Percentiles rank a stretch among this genome's conserved stretches.
phyloP scores from a whole-genome alignment of 495 filamentous ascomycete genomes.

The Aspergillus incahuasiensis region DNA sequence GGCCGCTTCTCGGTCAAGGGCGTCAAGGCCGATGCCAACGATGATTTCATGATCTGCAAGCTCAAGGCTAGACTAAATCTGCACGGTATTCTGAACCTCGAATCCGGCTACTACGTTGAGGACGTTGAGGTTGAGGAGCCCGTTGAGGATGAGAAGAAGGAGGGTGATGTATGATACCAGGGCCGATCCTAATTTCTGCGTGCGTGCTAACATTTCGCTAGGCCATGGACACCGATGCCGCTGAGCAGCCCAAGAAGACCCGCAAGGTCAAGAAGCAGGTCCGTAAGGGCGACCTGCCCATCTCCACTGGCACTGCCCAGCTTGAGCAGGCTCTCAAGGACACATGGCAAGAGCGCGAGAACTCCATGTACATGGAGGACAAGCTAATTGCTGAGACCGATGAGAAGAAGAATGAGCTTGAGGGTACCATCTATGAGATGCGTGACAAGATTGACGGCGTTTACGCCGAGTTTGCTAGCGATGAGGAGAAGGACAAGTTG shows the following conservation, averaged over 20 bases:
- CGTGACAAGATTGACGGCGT: slow-evolving; percentile 89
- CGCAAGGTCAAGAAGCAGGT: slow-evolving; percentile 99
- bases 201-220: slow-evolving; percentile 33
- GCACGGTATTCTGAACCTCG: slow-evolving; percentile 93
- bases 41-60: slow-evolving; percentile 99
- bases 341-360: slow-evolving; percentile 69
- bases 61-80: slow-evolving; percentile 97
- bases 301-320: slow-evolving; percentile 75
- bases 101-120: slow-evolving; percentile 96
- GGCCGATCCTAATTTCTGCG: neutral
- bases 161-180: slow-evolving; percentile 62
- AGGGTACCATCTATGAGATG: slow-evolving; percentile 93
- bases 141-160: slow-evolving; percentile 53
- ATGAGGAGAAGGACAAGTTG: slow-evolving; percentile 88
- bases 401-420: slow-evolving; percentile 99
- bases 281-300: slow-evolving; percentile 92
- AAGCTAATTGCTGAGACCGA: slow-evolving; percentile 98
- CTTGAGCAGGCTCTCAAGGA: slow-evolving; percentile 66
- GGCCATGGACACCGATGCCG: slow-evolving; percentile 87
- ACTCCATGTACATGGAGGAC: slow-evolving; percentile 92
- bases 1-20: slow-evolving; percentile 92
- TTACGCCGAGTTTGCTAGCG: slow-evolving; percentile 81
- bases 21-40: slow-evolving; percentile 77
- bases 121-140: slow-evolving; percentile 97
- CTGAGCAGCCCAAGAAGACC: slow-evolving; percentile 82